Conservation (phyloP, 2,329 filamentous ascomycete genomes). For the Penicillium brevicompactum region DNA sequence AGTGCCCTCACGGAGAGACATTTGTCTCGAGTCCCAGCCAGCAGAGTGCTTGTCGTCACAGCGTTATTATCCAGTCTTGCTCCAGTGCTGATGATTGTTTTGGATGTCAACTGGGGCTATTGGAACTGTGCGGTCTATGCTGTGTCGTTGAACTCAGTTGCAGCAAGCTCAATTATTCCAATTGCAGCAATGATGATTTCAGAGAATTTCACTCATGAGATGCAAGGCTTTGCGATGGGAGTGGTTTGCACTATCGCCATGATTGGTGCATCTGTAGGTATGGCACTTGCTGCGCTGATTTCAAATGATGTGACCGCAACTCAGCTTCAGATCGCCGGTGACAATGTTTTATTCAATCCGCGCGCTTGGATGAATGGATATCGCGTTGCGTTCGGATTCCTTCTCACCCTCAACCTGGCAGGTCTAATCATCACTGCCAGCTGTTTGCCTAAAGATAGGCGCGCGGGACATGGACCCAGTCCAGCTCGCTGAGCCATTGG, state of each 20-base stretch:
- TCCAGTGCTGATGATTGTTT: conserved; percentile 2
- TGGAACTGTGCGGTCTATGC: conserved; percentile 1
- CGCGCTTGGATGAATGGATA: conserved; percentile 3
- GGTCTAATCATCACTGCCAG: background rate
- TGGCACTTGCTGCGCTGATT: conserved; percentile 3
- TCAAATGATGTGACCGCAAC: conserved; percentile 1
- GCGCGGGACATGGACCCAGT: background rate
- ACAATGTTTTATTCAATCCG: background rate
- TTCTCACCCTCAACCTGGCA: conserved; percentile 1
- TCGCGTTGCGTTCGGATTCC: conserved; percentile 7
- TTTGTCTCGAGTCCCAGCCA: background rate
- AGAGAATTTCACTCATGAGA: background rate
- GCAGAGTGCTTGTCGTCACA: background rate
- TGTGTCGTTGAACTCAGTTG: background rate
- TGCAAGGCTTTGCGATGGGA: conserved; percentile 2
- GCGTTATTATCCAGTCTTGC: background rate
- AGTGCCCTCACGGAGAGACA: background rate
- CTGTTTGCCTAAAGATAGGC: conserved; percentile 5
- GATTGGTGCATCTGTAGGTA: conserved; percentile 5
- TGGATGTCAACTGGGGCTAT: background rate
- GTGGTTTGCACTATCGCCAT: conserved; percentile 8
- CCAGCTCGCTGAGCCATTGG: background rate
- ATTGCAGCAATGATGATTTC: background rate
- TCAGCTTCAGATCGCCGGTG: background rate
- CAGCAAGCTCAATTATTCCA: background rate